Percentiles rank a stretch among this genome's conserved stretches.
Conservation (phyloP, 805 yeast species). For the Barnettozyma californica region DNA sequence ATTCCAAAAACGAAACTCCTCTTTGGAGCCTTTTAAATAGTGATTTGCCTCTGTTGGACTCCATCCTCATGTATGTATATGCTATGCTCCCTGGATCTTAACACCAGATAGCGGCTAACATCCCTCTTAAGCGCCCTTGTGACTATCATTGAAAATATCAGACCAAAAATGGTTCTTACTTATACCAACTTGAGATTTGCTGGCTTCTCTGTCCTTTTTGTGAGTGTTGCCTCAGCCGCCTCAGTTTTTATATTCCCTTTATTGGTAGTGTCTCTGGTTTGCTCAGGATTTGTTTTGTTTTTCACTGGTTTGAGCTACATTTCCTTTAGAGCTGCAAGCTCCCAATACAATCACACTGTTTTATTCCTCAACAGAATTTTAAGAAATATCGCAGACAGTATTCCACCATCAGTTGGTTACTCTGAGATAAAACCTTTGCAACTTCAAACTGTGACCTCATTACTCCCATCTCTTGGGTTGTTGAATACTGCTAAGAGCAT, state of each 20-base stretch:
- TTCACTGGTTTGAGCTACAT: slow-evolving; percentile 24
- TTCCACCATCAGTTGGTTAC: slow-evolving; percentile 27
- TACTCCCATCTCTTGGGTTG: not conserved
- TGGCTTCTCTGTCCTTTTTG: slow-evolving; percentile 16
- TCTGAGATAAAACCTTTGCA: slow-evolving; percentile 14
- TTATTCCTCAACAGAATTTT: slow-evolving; percentile 22
- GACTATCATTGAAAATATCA: not conserved
- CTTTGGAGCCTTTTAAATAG: slow-evolving; percentile 11
- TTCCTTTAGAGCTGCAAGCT: slow-evolving; percentile 21
- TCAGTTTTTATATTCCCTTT: slow-evolving; percentile 21
- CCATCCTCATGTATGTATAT: slow-evolving; percentile 6
- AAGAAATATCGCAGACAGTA: slow-evolving; percentile 22
- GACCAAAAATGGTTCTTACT: slow-evolving; percentile 10
- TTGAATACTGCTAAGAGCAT: not conserved
- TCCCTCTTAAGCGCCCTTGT: slow-evolving; percentile 5
- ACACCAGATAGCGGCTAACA: slow-evolving; percentile 1
- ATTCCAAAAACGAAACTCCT: slow-evolving; percentile 7
- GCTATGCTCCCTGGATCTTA: not conserved
- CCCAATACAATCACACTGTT: slow-evolving; percentile 23
- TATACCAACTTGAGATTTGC: slow-evolving; percentile 16
- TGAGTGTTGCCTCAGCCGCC: slow-evolving; percentile 11
- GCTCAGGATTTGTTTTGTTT: slow-evolving; percentile 23
- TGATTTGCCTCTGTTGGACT: slow-evolving; percentile 19
- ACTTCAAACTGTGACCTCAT: not conserved
- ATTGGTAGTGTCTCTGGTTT: slow-evolving; percentile 19